These are phyloP conservation scores for Tuber melanosporum DNA, from an alignment of 495 filamentous ascomycete species.

Conservation along the genomic window DNA sequence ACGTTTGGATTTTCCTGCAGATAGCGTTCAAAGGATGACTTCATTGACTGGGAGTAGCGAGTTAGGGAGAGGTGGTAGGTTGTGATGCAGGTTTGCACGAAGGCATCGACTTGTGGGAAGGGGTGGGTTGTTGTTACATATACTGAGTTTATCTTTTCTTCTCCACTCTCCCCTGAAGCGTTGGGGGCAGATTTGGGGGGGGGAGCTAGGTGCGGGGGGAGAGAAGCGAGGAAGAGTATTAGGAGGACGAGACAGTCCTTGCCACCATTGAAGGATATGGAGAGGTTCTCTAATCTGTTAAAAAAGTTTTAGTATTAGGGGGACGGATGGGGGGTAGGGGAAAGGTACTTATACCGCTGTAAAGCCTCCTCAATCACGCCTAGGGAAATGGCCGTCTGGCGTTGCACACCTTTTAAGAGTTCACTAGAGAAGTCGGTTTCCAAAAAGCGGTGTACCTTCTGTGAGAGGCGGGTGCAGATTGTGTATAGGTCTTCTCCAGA, in stretches of 20 bases:
- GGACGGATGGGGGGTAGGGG: constrained; percentile 8
- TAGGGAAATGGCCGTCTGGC: constrained; percentile 63
- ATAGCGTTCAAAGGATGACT: constrained; percentile 69
- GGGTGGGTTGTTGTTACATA: constrained; percentile 78
- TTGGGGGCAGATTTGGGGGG: constrained; percentile 20
- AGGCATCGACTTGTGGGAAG: constrained; percentile 77
- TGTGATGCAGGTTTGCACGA: constrained; percentile 58
- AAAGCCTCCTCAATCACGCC: constrained; percentile 67
- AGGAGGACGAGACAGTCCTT: constrained; percentile 95
- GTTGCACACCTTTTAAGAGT: constrained; percentile 60
- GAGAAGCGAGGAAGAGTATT: constrained; percentile 73
- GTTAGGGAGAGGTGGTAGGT: constrained; percentile 70
- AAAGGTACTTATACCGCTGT: constrained; percentile 57
- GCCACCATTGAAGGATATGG: constrained; percentile 93
- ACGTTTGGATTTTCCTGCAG: constrained; percentile 56
- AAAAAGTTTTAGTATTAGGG: constrained; percentile 5
- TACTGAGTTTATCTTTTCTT: constrained; percentile 45
- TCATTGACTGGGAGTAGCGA: constrained; percentile 73
- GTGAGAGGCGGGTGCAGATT: constrained; percentile 58
- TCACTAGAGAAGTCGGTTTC: constrained; percentile 51
- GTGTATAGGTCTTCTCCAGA: background rate
- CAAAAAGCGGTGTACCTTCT: constrained; percentile 64
- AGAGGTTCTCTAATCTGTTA: constrained; percentile 64
- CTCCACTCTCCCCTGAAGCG: background rate
- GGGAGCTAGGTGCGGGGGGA: constrained; percentile 43